Percentiles rank a stretch among this genome's conserved stretches.
Conservation (phyloP, 176 grass and related monocot species). For the Avena atlantica region DNA sequence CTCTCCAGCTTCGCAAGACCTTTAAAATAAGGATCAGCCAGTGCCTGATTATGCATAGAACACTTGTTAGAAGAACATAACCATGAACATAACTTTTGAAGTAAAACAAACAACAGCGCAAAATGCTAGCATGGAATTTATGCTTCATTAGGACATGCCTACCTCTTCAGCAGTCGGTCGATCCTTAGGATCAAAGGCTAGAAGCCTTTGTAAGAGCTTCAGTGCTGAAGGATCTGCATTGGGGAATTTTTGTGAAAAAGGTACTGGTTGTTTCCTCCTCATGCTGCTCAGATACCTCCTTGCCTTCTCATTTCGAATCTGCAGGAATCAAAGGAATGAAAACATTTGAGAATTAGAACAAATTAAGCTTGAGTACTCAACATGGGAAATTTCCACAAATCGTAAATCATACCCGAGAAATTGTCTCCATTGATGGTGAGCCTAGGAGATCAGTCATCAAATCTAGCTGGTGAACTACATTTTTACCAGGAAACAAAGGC, state of each 20-base stretch:
- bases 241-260: conserved; percentile 86
- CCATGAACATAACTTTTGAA: not conserved
- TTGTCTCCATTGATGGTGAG: conserved; percentile 69
- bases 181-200: conserved; percentile 98
- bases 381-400: conserved; percentile 4
- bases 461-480: conserved; percentile 99
- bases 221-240: conserved; percentile 85
- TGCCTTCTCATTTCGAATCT: conserved; percentile 97
- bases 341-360: conserved; percentile 2
- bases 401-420: conserved; percentile 70
- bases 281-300: conserved; percentile 82
- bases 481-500: conserved; percentile 98
- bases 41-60: conserved; percentile 56
- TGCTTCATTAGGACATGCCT: conserved; percentile 30
- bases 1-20: conserved; percentile 81
- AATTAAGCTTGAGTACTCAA: conserved; percentile 18
- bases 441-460: conserved; percentile 98
- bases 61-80: conserved; percentile 38
- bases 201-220: conserved; percentile 83
- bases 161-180: conserved; percentile 94
- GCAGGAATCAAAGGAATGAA: conserved; percentile 2
- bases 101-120: conserved; percentile 27
- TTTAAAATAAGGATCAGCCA: conserved; percentile 93
- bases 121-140: conserved; percentile 15
- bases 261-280: conserved; percentile 77